Base-by-base conservation (phyloP, 2,329 filamentous ascomycete genomes). In the Ceratocystis cacaofunesta region DNA sequence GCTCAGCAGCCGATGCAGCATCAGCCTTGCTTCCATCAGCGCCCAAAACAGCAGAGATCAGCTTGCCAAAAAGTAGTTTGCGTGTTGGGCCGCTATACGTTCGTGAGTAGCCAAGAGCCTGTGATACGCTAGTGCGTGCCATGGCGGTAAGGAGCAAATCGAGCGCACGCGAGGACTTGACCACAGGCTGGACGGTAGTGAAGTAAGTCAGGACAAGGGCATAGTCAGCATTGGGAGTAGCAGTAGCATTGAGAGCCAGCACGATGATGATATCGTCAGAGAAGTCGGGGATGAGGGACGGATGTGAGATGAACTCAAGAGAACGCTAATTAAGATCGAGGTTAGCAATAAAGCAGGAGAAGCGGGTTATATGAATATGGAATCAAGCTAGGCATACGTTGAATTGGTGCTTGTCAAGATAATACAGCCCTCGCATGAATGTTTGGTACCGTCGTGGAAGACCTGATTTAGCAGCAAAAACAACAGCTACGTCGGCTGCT, bases 361-460 rank as follows among this genome's bases (percentile, higher is more conserved):
- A 44, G 10, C 22, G 6, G 17, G 17, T 41, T 12, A 15, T 41
- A 5, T 15, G 36, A 12, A 41, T 41, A 12, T 12, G 12, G 36
- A 41, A 41, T 41, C 36, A 15, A 41, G 3, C 36, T 15, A 10
- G 22, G 4, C 75, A 5, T 71, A 87, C 85, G 69, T 80, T 77
- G 71, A 89, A 91, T 66, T 90, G 80, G 57, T 85, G 77, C 55
- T 83, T 82, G 72, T 95, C 90, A 73, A 95, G 78, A 70, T 88
- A 79, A 89, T 90, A 95, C 8, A 95, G 76, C 0, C 90, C 90
- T 70, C 88, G 85, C 76, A 94, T 90, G 70, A 92, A 89, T 58
- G 89, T 84, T 74, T 86, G 84, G 73, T 92, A 95, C 69, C 86
- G 89, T 65, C 81, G 79, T 1, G 90, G 89, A 63, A 95, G 79